A percentile compares a stretch with the other conserved stretches of the same genome.
Conservation (phyloP, 228 moss, liverwort and hornwort genomes). For the Sphagnum fallax region DNA sequence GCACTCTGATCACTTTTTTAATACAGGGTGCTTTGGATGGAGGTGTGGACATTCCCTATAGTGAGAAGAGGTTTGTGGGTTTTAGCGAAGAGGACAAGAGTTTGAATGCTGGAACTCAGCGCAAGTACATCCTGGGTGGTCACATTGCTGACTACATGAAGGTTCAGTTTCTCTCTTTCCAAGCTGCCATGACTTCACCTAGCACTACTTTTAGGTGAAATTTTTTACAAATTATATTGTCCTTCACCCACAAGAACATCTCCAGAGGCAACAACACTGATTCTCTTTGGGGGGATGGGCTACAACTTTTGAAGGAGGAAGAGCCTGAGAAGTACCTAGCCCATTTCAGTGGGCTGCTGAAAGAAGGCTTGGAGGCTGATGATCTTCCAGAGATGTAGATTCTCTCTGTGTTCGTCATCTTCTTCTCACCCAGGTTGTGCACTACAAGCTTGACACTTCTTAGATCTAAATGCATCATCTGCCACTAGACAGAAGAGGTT, state of each 20-base stretch:
- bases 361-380: slow-evolving; percentile 63
- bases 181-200: no score
- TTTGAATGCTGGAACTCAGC: slow-evolving; percentile 67
- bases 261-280: no score
- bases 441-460: no score
- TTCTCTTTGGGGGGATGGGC: not conserved
- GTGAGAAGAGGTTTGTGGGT: slow-evolving; percentile 88
- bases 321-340: slow-evolving; percentile 78
- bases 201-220: no score
- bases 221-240: no score
- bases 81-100: slow-evolving; percentile 82
- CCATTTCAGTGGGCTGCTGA: slow-evolving; percentile 54
- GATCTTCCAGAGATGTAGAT: slow-evolving; percentile 51
- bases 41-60: slow-evolving; percentile 86
- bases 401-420: no score
- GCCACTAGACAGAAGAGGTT: no score
- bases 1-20: no score
- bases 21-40: slow-evolving; percentile 80
- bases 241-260: no score
- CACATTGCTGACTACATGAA: slow-evolving; percentile 50
- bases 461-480: no score
- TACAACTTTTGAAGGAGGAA: slow-evolving; percentile 75
- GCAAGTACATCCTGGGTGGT: slow-evolving; percentile 59
- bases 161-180: slow-evolving; percentile 15
- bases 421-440: no score